A percentile compares a stretch with the other conserved stretches of the same genome.
phyloP scores from a whole-genome alignment of 164 flowering plant genomes.

The Aristolochia contorta region DNA sequence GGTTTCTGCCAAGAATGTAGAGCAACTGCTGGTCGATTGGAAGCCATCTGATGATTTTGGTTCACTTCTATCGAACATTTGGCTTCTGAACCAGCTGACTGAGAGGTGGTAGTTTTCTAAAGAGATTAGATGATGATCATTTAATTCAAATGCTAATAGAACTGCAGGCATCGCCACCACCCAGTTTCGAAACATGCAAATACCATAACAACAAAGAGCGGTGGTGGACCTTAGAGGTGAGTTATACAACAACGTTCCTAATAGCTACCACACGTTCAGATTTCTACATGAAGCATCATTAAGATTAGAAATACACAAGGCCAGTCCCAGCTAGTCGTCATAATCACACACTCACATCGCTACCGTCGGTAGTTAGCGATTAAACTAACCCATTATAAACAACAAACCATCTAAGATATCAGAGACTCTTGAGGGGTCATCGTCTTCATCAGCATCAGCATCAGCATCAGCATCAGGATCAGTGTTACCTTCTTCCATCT shows the following conservation, averaged over 20 bases:
- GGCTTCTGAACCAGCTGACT: too few relatives aligned
- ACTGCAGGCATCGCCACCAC: too few relatives aligned
- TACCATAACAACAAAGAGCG: too few relatives aligned
- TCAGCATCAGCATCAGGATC: constrained; percentile 11
- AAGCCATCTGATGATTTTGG: too few relatives aligned
- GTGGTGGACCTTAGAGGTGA: too few relatives aligned
- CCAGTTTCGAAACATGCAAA: too few relatives aligned
- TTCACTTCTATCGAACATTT: too few relatives aligned
- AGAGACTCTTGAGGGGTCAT: constrained; percentile 11
- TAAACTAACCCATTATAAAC: constrained; percentile 22
- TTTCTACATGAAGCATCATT: constrained; percentile 42
- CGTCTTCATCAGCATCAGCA: background rate
- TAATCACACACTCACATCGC: constrained; percentile 33
- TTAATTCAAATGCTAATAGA: too few relatives aligned
- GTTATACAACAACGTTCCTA: too few relatives aligned
- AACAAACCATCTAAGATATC: constrained; percentile 17
- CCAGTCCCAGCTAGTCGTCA: constrained; percentile 4
- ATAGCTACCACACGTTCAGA: constrained; percentile 6
- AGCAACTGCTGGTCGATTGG: background rate
- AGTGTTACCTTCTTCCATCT: constrained; percentile 15
- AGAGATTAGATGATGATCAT: too few relatives aligned
- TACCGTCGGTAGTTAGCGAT: constrained; percentile 28
- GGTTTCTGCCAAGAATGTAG: background rate
- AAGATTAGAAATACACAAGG: constrained; percentile 29
- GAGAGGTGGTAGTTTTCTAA: background rate